Evolutionary conservation across 148 eudicot genomes (phyloP).

Genomic region (Chenopodium suecicum): DNA sequence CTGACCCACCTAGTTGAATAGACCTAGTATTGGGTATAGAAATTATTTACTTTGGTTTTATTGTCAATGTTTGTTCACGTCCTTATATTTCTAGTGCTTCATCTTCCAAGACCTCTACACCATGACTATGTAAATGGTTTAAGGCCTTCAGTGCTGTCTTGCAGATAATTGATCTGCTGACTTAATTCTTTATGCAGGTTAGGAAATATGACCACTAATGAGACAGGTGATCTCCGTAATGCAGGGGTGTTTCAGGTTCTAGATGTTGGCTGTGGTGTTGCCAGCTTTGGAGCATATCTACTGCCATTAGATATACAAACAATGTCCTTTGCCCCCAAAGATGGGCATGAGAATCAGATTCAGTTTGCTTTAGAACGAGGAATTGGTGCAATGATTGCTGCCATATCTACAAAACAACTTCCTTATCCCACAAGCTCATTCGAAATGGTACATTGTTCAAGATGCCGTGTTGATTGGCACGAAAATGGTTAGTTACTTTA

Average conservation of each 20-base stretch:
- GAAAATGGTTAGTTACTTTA: constrained; percentile 60
- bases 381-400: constrained; percentile 89
- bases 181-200: constrained; percentile 52
- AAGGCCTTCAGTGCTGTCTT: not conserved
- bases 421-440: constrained; percentile 90
- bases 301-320: constrained; percentile 75
- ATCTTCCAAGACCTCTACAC: not conserved
- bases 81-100: not conserved
- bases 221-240: constrained; percentile 72
- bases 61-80: not conserved
- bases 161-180: constrained; percentile 26
- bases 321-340: constrained; percentile 98
- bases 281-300: constrained; percentile 92
- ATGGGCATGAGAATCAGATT: constrained; percentile 95
- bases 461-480: constrained; percentile 97
- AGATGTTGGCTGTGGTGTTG: constrained; percentile 99
- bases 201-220: constrained; percentile 88
- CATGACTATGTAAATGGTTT: not conserved
- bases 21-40: not conserved
- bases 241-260: constrained; percentile 89
- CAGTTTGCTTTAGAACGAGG: constrained; percentile 97
- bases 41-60: not conserved
- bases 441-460: constrained; percentile 96
- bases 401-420: constrained; percentile 83
- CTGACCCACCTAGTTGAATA: too few species aligned